A percentile compares a stretch with the other conserved stretches of the same genome.
phyloP scores from a whole-genome alignment of 139 green algal species.

The Yamagishiella unicocca region DNA sequence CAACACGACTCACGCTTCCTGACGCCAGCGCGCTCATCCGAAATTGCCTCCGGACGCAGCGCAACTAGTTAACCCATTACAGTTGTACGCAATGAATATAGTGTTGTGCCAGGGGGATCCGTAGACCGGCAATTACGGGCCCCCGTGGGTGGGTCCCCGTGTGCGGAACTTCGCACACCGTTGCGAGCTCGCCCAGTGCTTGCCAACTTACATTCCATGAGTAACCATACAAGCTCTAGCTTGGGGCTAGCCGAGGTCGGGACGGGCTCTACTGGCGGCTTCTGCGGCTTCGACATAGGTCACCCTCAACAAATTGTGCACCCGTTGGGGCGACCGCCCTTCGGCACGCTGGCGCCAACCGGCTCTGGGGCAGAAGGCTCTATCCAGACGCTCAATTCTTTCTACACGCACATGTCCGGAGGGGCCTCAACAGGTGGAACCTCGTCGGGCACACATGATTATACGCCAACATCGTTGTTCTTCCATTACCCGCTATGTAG shows the following conservation, averaged over 20 bases:
- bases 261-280: background rate
- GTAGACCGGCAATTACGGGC: too few relatives aligned
- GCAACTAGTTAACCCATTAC: too few relatives aligned
- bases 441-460: background rate
- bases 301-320: background rate
- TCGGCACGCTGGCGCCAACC: background rate
- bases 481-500: conserved; percentile 51
- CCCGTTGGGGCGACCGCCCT: background rate
- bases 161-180: too few relatives aligned
- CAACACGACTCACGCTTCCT: too few relatives aligned
- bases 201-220: background rate
- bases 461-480: conserved; percentile 22
- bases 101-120: too few relatives aligned
- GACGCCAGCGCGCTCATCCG: too few relatives aligned
- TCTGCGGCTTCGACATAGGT: background rate
- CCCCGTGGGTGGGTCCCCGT: too few relatives aligned
- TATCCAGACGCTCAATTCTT: background rate
- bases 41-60: too few relatives aligned
- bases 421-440: background rate
- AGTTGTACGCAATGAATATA: too few relatives aligned
- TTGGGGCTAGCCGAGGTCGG: background rate
- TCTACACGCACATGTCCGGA: conserved; percentile 2
- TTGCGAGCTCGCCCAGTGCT: too few relatives aligned
- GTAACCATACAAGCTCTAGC: background rate
- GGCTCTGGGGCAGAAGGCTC: conserved; percentile 10